Evolutionary conservation across 2,329 filamentous ascomycete genomes (phyloP), one percentile per base, ranked within the genome.

Genomic region (Chalaropsis ovoidea): DNA sequence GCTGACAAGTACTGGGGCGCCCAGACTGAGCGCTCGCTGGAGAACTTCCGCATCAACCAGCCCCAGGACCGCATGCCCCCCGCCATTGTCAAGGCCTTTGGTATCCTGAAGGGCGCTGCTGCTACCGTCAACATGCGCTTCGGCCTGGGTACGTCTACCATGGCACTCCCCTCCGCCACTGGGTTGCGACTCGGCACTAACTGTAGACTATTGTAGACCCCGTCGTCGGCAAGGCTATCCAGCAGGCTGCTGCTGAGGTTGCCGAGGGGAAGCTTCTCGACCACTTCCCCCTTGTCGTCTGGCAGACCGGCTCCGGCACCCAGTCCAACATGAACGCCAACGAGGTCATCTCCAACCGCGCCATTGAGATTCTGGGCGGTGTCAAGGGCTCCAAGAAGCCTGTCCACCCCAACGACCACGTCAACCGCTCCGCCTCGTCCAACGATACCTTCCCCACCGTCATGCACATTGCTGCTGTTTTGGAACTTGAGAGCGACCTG

Each of bases 321-420:
- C 94, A 97, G 82, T 96, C 92, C 77, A 97, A 96, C 85, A 97
- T 97, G 94, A 99, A 99, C 80, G 92, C 93, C 75, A 99, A 99
- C 81, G 94, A 99, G 77, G 94, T 99, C 77, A 97, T 99, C 77
- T 96, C 93, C 70, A 99, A 97, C 84, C 90, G 94, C 70, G 94
- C 94, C 70, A 97, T 97, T 77, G 93, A 97, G 81, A 95, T 97
- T 69, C 83, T 97, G 64, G 94, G 94, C 71, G 94, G 94, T 72
- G 83, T 82, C 70, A 96, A 91, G 89, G 94, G 94, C 72, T 87
- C 81, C 84, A 97, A 97, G 87, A 96, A 95, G 82, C 94, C 94
- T 35, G 94, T 99, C 70, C 94, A 99, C 80, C 94, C 94, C 73
- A 99, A 97, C 79, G 94, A 99, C 81, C 94, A 99, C 77, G 94